These are phyloP conservation scores for Botryosphaeria dothidea DNA, from an alignment of 2,329 filamentous ascomycete species.

Conservation along the genomic window DNA sequence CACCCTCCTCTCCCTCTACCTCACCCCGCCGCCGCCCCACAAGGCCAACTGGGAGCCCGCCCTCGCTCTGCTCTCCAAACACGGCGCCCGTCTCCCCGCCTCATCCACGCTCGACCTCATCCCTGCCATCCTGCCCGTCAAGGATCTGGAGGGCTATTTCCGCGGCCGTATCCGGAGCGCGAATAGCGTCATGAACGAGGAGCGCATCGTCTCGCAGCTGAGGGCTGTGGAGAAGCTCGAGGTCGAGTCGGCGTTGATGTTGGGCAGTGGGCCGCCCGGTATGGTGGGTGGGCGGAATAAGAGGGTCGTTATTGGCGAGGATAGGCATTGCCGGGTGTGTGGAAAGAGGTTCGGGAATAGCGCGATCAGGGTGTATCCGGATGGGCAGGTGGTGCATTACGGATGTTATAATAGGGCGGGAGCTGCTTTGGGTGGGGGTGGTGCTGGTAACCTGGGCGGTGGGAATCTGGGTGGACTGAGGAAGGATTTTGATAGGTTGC, in stretches of 20 bases:
- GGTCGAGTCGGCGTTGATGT: slow-evolving; percentile 69
- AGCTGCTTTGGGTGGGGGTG: not conserved
- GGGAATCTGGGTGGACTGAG: no score
- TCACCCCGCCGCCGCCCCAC: slow-evolving; percentile 75
- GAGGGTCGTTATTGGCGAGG: slow-evolving; percentile 81
- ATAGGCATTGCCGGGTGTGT: slow-evolving; percentile 87
- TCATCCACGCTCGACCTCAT: slow-evolving; percentile 84
- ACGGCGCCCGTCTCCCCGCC: slow-evolving; percentile 88
- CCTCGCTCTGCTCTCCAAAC: slow-evolving; percentile 82
- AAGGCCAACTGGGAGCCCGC: slow-evolving; percentile 75
- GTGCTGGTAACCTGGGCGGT: no score
- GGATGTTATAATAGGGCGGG: slow-evolving; percentile 39
- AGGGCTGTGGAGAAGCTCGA: slow-evolving; percentile 78
- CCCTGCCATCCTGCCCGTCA: slow-evolving; percentile 74
- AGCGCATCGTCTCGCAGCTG: slow-evolving; percentile 73
- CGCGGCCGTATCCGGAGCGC: slow-evolving; percentile 83
- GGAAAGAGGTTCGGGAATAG: slow-evolving; percentile 90
- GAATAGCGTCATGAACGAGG: slow-evolving; percentile 78
- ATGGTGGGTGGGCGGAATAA: slow-evolving; percentile 60
- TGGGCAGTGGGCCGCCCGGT: slow-evolving; percentile 68
- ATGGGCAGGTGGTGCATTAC: slow-evolving; percentile 55
- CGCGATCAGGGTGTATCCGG: slow-evolving; percentile 85
- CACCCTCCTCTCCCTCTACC: slow-evolving; percentile 83
- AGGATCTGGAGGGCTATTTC: slow-evolving; percentile 86
- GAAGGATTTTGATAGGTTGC: not conserved